A percentile compares a stretch with the other conserved stretches of the same genome.
phyloP scores from a whole-genome alignment of 441 rosid genomes.

The Corymbia calophylla region DNA sequence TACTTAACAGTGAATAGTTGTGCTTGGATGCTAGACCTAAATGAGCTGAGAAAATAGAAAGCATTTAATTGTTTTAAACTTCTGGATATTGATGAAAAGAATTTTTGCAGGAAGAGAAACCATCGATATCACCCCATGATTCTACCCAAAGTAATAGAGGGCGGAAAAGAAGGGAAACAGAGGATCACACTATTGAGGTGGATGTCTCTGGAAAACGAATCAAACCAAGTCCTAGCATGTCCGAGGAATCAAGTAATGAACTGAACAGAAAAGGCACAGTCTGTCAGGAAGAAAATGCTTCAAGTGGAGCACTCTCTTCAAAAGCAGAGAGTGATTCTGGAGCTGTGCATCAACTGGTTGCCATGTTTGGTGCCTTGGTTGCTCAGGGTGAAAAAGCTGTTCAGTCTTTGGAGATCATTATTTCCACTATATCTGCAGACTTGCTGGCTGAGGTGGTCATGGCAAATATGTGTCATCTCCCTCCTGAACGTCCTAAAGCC shows the following conservation, averaged over 20 bases:
- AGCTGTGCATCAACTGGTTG: constrained; percentile 92
- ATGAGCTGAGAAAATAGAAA: background rate
- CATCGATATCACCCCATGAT: constrained; percentile 27
- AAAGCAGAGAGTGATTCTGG: constrained; percentile 54
- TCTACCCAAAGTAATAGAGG: constrained; percentile 28
- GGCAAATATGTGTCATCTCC: constrained; percentile 89
- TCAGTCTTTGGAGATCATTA: constrained; percentile 83
- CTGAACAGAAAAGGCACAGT: constrained; percentile 24
- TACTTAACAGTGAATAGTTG: background rate
- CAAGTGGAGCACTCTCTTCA: constrained; percentile 32
- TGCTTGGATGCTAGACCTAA: background rate
- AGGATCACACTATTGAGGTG: constrained; percentile 45
- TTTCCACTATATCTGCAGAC: constrained; percentile 91
- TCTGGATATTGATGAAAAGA: constrained; percentile 16
- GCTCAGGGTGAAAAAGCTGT: constrained; percentile 96
- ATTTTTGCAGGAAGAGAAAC: constrained; percentile 49
- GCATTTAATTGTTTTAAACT: constrained; percentile 2
- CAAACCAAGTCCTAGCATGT: constrained; percentile 45
- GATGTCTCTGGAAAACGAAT: constrained; percentile 63
- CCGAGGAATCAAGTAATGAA: constrained; percentile 58
- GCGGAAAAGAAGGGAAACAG: constrained; percentile 71
- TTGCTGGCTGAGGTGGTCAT: constrained; percentile 96
- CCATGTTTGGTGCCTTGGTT: constrained; percentile 92
- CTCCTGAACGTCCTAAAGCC: constrained; percentile 31
- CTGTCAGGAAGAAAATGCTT: constrained; percentile 38